These are phyloP conservation scores for Boletales sp. DNA, from an alignment of 768 basidiomycete genomes.

Conservation along the genomic window DNA sequence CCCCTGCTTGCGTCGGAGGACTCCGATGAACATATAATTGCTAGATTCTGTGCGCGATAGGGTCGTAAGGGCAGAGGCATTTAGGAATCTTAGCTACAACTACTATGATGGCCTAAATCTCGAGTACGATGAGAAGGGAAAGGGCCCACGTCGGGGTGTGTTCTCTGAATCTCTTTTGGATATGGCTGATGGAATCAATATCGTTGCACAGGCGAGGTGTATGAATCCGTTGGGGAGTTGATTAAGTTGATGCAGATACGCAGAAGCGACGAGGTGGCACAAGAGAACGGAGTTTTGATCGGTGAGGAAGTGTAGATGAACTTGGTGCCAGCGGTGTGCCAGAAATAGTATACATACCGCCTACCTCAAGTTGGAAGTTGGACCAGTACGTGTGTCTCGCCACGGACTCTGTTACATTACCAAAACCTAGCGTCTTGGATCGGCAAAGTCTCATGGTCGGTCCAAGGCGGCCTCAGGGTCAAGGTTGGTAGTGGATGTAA, in stretches of 20 bases:
- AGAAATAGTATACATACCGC: too few species aligned
- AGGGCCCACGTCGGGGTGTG: slow-evolving; percentile 14
- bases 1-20: neutral
- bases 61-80: slow-evolving; percentile 9
- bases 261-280: neutral
- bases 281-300: too few species aligned
- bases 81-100: slow-evolving; percentile 18
- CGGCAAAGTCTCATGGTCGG: too few species aligned
- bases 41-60: slow-evolving; percentile 16
- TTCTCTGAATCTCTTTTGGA: neutral
- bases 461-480: too few species aligned
- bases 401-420: too few species aligned
- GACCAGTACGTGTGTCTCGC: too few species aligned
- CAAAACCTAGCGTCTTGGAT: too few species aligned
- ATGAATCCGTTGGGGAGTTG: slow-evolving; percentile 18
- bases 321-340: too few species aligned
- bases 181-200: neutral
- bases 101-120: slow-evolving; percentile 19
- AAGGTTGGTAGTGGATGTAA: too few species aligned
- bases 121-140: slow-evolving; percentile 10
- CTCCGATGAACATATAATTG: neutral
- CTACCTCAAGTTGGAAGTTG: too few species aligned
- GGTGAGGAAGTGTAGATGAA: too few species aligned
- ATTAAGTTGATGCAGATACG: slow-evolving; percentile 18
- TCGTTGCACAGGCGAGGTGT: slow-evolving; percentile 19